Evolutionary conservation across 768 basidiomycete genomes (phyloP), one percentile per base, ranked within the genome.

Genomic region (Russula dissimulans): DNA sequence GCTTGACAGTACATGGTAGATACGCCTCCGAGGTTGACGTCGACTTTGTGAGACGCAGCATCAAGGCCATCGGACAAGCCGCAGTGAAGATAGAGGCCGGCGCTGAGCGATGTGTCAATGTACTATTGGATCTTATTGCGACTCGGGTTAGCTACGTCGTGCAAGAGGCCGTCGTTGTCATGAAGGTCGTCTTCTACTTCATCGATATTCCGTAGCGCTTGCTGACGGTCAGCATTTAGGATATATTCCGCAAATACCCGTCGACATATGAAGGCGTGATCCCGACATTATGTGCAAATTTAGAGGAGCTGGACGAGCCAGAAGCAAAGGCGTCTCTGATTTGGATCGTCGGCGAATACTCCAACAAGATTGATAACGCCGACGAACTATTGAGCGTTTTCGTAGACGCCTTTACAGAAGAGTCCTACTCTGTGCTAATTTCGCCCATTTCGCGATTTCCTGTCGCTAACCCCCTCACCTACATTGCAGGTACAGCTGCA

Each of bases 271-370:
- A 99, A 73, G 95, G 94, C 18, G 87, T 97, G 69, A 97, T 99
- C 65, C 95, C 95, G 0, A 93, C 88, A 0, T 75, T 99, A 14
- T 99, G 95, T 67, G 85, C 91, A 2, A 95, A 94, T 69, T 84
- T 98, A 14, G 95, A 99, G 61, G 95, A 97, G 67, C 77, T 99
- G 36, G 95, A 98, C 68, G 97, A 99, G 69, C 97, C 95, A 10
- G 95, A 99, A 70, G 95, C 97, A 2, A 97, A 97, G 70, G 91
- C 95, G 1, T 95, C 95, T 3, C 77, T 99, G 52, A 97, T 99
- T 70, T 99, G 97, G 95, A 98, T 99, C 67, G 94, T 98, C 66
- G 95, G 95, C 58, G 94, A 97, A 75, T 97, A 99, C 67, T 94
- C 95, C 3, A 88, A 89, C 72, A 95, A 93, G 75, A 97, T 98